A percentile compares a stretch with the other conserved stretches of the same genome.
These are phyloP conservation scores for Westerdykella ornata DNA, from an alignment of 2,329 filamentous ascomycete genomes.

Conservation along the genomic window DNA sequence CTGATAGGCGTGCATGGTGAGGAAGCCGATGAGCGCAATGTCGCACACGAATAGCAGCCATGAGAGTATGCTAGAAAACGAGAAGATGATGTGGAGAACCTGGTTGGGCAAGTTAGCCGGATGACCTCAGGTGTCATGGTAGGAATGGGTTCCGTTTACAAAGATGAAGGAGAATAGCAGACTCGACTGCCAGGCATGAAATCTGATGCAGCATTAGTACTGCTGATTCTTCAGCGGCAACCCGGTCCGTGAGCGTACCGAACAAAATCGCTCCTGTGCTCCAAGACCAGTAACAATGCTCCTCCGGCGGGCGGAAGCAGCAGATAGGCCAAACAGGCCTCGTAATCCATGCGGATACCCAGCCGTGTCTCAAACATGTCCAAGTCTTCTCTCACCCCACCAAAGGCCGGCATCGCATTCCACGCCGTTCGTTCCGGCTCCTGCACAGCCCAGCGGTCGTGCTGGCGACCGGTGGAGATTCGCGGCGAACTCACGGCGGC, in stretches of 20 bases:
- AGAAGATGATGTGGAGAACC: slow-evolving; percentile 75
- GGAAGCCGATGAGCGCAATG: slow-evolving; percentile 64
- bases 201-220: slow-evolving; percentile 46
- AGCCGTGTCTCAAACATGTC: slow-evolving; percentile 80
- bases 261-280: slow-evolving; percentile 96
- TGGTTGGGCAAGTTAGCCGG: not conserved
- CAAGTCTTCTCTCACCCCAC: slow-evolving; percentile 57
- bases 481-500: slow-evolving; percentile 21
- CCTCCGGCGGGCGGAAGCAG: slow-evolving; percentile 78
- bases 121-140: not conserved
- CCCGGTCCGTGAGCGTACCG: slow-evolving; percentile 50
- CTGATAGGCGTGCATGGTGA: slow-evolving; percentile 72
- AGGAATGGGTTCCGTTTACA: slow-evolving; percentile 34
- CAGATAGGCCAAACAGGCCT: slow-evolving; percentile 85
- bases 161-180: slow-evolving; percentile 68
- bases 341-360: slow-evolving; percentile 77
- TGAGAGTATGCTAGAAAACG: slow-evolving; percentile 74
- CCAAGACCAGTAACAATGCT: slow-evolving; percentile 74
- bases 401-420: slow-evolving; percentile 20
- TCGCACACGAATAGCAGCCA: slow-evolving; percentile 78
- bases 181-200: slow-evolving; percentile 93
- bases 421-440: slow-evolving; percentile 26
- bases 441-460: slow-evolving; percentile 33
- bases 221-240: slow-evolving; percentile 4
- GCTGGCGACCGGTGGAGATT: slow-evolving; percentile 32